Evolutionary conservation across 352 stramenopile species (phyloP).

Genomic region (Phytophthora quininea): DNA sequence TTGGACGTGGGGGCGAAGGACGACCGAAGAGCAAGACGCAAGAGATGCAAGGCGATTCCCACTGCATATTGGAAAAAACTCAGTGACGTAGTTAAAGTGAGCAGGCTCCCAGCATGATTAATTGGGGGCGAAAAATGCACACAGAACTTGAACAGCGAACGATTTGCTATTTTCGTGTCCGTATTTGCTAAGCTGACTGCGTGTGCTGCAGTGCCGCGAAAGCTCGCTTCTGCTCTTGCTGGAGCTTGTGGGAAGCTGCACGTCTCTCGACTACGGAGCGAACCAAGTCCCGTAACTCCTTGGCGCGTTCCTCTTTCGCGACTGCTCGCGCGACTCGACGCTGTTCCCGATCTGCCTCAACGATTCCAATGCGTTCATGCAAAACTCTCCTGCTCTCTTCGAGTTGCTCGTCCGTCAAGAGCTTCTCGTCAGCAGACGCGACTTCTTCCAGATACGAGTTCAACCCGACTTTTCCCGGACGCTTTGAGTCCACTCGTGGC

Average conservation of each 20-base stretch:
- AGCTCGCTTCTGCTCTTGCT: conserved; percentile 36
- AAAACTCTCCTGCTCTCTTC: conserved; percentile 33
- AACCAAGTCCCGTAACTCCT: conserved; percentile 38
- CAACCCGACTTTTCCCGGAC: conserved; percentile 19
- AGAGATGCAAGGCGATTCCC: conserved; percentile 12
- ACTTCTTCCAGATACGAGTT: conserved; percentile 27
- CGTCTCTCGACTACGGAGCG: conserved; percentile 45
- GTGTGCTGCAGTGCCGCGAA: conserved; percentile 22
- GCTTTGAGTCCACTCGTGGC: conserved; percentile 46
- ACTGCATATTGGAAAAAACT: conserved; percentile 45
- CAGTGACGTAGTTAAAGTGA: conserved; percentile 51
- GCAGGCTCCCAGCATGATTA: conserved; percentile 41
- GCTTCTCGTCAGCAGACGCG: conserved; percentile 11
- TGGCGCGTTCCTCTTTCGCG: conserved; percentile 42
- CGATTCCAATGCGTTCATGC: conserved; percentile 32
- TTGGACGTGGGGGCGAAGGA: conserved; percentile 8
- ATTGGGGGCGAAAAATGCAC: conserved; percentile 40
- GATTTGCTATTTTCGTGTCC: conserved; percentile 3
- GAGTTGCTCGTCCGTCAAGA: conserved; percentile 36
- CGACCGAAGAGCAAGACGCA: conserved; percentile 17
- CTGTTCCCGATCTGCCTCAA: conserved; percentile 35
- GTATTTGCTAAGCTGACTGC: conserved; percentile 21
- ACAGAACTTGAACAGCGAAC: conserved; percentile 13
- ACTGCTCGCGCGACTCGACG: conserved; percentile 29
- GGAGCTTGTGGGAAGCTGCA: conserved; percentile 35